Evolutionary conservation across 768 basidiomycete species (phyloP).

Genomic region (Leccinellum rugosiceps): DNA sequence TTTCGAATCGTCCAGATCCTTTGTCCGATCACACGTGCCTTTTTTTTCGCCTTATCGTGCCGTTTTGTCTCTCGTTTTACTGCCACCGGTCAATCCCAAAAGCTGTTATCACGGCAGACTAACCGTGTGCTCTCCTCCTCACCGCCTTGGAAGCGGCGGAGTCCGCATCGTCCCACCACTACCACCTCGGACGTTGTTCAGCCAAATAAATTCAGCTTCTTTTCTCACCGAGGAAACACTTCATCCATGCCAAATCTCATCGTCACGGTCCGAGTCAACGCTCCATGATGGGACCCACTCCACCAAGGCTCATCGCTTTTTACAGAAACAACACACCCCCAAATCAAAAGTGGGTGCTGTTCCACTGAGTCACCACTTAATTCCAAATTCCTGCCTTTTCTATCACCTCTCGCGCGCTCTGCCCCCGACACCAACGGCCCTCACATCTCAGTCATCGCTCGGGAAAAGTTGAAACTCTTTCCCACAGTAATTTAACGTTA

Average conservation of each 20-base stretch:
- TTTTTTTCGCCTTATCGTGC: slow-evolving; percentile 12
- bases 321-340: neutral
- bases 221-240: neutral
- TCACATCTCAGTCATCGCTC: neutral
- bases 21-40: slow-evolving; percentile 22
- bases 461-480: slow-evolving; percentile 2
- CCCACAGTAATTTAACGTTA: slow-evolving; percentile 7
- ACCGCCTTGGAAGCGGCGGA: too few relatives aligned
- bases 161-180: neutral
- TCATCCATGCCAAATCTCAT: neutral
- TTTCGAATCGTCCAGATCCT: slow-evolving; percentile 20
- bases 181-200: neutral
- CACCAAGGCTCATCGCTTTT: neutral
- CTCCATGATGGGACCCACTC: neutral
- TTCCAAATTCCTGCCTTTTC: neutral
- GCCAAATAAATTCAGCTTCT: neutral
- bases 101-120: neutral
- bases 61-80: neutral
- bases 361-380: neutral
- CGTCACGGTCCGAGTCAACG: neutral
- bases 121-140: too few relatives aligned
- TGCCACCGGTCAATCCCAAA: neutral
- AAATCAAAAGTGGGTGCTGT: neutral
- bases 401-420: slow-evolving; percentile 4
- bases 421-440: neutral